Base-by-base conservation (phyloP, 2,329 filamentous ascomycete genomes). In the Talaromyces sp. region DNA sequence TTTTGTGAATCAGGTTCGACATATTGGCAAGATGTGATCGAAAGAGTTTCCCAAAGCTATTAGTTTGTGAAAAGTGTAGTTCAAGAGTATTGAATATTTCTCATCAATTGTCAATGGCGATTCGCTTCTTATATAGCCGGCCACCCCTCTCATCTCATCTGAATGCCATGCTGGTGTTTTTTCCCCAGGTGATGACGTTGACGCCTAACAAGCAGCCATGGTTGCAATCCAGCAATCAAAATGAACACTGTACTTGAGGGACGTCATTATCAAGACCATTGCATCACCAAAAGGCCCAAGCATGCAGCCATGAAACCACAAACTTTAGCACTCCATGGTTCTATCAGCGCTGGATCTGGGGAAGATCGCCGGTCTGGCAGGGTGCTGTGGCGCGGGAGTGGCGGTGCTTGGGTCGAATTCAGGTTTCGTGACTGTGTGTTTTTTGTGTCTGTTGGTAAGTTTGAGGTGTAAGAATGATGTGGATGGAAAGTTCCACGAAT, bases 1-100 rank as follows among this genome's bases (percentile, higher is more conserved):
- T 47, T 27, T 63, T 63, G 55, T 63, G 55, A 10, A 63, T 13
- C 10, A 63, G 33, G 49, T 61, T 63, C 28, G 62, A 60, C 62
- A 63, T 63, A n/a, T 42, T 60, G 44, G 44, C 39, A 44, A 42
- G 39, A 19, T 51, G 60, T 10, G 11, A 51, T 27, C 5, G 3
- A 15, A 17, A 13, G 2, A 15, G 22, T 25, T 28, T 51, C 15
- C 39, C 9, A n/a, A 4, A 28, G 8, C 2, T 27, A 51, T 51
- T 28, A 51, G 11, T 9, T 3, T 2, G 4, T 51, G 11, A 13
- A 27, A 28, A 28, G 25, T 44, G 9, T 44, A 10, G 4, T 44
- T n/a, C 8, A n/a, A 19, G 5, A 44, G 8, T n/a, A 3, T 7
- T 3, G n/a, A n/a, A 19, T 6, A 6, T 19, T 44, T 19, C n/a